Percentiles rank a stretch among this genome's conserved stretches.
phyloP scores from a whole-genome alignment of 1,284 basidiomycete genomes.

The Vanrija humicola region DNA sequence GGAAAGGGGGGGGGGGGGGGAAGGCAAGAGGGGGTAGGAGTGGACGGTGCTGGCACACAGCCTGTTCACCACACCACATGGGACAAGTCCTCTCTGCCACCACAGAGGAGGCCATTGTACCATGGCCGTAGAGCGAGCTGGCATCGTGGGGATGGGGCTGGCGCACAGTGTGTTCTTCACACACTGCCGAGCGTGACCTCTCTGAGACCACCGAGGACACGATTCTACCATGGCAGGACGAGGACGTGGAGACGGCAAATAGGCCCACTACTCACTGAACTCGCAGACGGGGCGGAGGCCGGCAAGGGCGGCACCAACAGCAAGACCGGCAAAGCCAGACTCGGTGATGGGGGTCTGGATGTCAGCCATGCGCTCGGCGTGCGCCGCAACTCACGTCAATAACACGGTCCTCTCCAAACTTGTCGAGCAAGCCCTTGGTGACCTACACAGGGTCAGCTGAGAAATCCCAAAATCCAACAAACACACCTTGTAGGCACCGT shows the following conservation, averaged over 20 bases:
- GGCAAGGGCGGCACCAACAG: constrained; percentile 88
- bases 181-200: too few species aligned
- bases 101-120: too few species aligned
- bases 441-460: constrained; percentile 56
- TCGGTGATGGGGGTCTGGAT: constrained; percentile 84
- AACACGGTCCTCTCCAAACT: constrained; percentile 98
- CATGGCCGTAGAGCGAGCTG: too few species aligned
- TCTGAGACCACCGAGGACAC: too few species aligned
- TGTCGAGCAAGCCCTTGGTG: constrained; percentile 96
- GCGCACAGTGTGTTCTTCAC: too few species aligned
- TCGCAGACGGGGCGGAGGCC: constrained; percentile 97
- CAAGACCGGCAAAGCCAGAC: constrained; percentile 97
- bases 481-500: constrained; percentile 95
- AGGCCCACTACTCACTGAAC: constrained; percentile 66
- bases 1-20: not conserved
- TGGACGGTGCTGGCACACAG: too few species aligned
- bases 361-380: not conserved
- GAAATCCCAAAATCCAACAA: not conserved
- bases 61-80: too few species aligned
- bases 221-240: too few species aligned
- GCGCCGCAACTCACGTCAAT: constrained; percentile 62
- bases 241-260: not conserved
- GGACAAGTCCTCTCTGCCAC: too few species aligned
- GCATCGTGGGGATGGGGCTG: too few species aligned
- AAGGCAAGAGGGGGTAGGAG: too few species aligned